Base-by-base conservation (phyloP, 106 monocot genomes). In the Phalaenopsis equestris region DNA sequence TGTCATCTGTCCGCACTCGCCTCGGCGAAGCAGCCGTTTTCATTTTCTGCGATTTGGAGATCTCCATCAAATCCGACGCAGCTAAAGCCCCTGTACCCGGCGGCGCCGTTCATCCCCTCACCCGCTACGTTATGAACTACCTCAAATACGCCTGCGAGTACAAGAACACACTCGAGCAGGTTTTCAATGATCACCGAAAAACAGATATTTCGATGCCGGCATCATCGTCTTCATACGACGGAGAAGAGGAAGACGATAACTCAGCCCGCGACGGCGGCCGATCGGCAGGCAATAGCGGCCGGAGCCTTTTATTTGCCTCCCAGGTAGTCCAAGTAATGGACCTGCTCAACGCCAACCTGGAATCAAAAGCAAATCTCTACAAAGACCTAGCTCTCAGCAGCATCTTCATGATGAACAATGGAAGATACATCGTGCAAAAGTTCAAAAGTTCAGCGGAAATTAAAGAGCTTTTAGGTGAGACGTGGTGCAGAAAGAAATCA, bases 381-480 rank as follows among this genome's bases (percentile, higher is more conserved):
- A 92, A 86, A 75, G 92, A 92, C 76, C 41, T 81, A 4, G 75
- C 84, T 1, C 81, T 92, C 73, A 87, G 76, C 81, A 81, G 80
- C 84, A 89, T 92, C 37, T 92, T 92, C 83, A 43, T 92, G 75
- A 92, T 92, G 92, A 92, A 92, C 89, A 92, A 92, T 55, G 92
- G 92, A 6, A 81, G 92, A 81, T 93, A 93, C 85, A 86, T 93
- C 6, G 80, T 90, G 65, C 90, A 93, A 84, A 93, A 90, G 86
- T 83, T 92, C 49, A 90, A 85, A 36, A 84, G 84, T 0, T 80
- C 87, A 12, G 70, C 86, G 24, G 92, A 92, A 80, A 90, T 90
- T 58, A 89, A 79, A 24, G 18, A 57, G 73, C 56, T 83, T 8
- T 49, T 83, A 5, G 83, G 83, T 1, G 77, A 83, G 41, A 74